Evolutionary conservation across 306 rosid genomes (phyloP).

Genomic region (Sindora glabra): DNA sequence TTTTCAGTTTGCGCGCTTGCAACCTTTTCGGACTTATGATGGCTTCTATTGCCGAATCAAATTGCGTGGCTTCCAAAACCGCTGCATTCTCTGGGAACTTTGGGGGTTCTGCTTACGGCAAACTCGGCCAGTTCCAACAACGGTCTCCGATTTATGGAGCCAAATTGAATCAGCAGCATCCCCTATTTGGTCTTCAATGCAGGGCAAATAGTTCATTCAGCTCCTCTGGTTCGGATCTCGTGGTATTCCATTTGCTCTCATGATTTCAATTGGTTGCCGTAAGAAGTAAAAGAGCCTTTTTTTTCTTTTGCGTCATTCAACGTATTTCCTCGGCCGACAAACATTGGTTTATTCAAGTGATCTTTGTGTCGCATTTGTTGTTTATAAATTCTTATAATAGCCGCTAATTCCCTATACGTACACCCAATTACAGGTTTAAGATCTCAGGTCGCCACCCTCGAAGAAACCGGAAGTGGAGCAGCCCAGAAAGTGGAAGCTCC

Average conservation of each 20-base stretch:
- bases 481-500: slow-evolving; percentile 61
- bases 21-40: slow-evolving; percentile 28
- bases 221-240: slow-evolving; percentile 34
- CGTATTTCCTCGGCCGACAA: neutral
- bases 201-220: slow-evolving; percentile 37
- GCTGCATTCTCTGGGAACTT: slow-evolving; percentile 17
- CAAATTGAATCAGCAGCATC: slow-evolving; percentile 20
- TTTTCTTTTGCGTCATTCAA: neutral
- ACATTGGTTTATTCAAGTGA: neutral
- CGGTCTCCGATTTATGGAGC: slow-evolving; percentile 35
- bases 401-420: neutral
- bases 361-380: neutral
- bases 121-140: slow-evolving; percentile 26
- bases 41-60: slow-evolving; percentile 68
- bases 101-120: slow-evolving; percentile 19
- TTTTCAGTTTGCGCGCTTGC: slow-evolving; percentile 16
- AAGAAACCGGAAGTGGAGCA: slow-evolving; percentile 42
- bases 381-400: neutral
- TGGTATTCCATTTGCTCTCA: no score
- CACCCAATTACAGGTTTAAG: slow-evolving; percentile 37
- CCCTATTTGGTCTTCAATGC: slow-evolving; percentile 23
- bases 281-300: neutral
- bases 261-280: neutral
- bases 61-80: slow-evolving; percentile 39
- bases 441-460: slow-evolving; percentile 74